Percentiles rank a stretch among this genome's conserved stretches.
Evolutionary conservation across 2,329 filamentous ascomycete genomes (phyloP).

Genomic region (Tolypocladium album): DNA sequence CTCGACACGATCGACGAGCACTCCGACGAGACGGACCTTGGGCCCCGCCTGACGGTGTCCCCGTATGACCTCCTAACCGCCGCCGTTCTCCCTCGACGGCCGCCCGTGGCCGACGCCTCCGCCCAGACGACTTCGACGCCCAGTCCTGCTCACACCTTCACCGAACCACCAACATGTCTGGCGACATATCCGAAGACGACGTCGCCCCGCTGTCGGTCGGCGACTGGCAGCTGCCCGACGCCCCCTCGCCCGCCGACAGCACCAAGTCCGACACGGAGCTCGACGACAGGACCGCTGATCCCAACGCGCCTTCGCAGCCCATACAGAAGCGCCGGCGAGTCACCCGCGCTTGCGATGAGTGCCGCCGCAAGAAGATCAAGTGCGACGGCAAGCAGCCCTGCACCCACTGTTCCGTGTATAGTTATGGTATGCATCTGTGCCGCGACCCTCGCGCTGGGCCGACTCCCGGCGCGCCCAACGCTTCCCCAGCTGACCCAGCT

Average conservation of each 20-base stretch:
- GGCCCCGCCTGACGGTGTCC: not conserved
- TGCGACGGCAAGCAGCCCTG: slow-evolving; percentile 81
- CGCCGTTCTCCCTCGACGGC: not conserved
- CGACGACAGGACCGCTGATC: slow-evolving; percentile 22
- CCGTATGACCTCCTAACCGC: slow-evolving; percentile 5
- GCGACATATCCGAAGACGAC: slow-evolving; percentile 34
- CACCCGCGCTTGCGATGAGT: slow-evolving; percentile 73
- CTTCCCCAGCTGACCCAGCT: not conserved
- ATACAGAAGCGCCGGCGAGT: slow-evolving; percentile 70
- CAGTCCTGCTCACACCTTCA: slow-evolving; percentile 2
- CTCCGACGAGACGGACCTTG: not conserved
- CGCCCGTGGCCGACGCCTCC: slow-evolving; percentile 3
- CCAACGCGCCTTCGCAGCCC: slow-evolving; percentile 36
- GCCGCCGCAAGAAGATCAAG: slow-evolving; percentile 77
- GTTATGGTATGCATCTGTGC: slow-evolving; percentile 61
- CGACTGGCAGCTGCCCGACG: slow-evolving; percentile 24
- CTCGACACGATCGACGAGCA: not conserved
- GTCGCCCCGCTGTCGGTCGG: slow-evolving; percentile 21
- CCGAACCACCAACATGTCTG: slow-evolving; percentile 15
- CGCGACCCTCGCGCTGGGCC: not conserved
- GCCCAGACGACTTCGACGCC: not conserved
- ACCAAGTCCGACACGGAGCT: slow-evolving; percentile 29
- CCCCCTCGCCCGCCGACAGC: slow-evolving; percentile 30
- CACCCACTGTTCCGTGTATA: slow-evolving; percentile 96
- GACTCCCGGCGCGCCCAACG: not conserved